Evolutionary conservation across 495 filamentous ascomycete species (phyloP), one percentile per base, ranked within the genome.

Genomic region (Talaromyces proteolyticus): DNA sequence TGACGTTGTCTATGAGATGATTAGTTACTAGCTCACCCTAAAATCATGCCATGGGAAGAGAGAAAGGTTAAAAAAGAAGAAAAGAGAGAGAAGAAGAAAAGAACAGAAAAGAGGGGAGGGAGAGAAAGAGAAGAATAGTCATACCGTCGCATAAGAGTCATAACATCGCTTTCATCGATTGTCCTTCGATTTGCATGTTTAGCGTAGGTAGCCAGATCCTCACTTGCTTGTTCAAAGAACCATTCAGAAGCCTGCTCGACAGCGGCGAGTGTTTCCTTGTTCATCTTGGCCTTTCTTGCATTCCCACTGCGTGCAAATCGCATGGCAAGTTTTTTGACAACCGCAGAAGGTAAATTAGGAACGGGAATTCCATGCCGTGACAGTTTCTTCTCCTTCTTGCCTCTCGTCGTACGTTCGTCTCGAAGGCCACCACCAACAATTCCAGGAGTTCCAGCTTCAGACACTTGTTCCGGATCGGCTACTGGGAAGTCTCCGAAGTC

Each of bases 201-300:
- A 7, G 91, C 86, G 66, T 91, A 96, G 2, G 76, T 81, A 3
- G 78, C 79, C 51, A 96, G 70, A 58, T 94, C 88, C 20, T 88
- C 87, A 49, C 86, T 78, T 12, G 84, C 72, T 63, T 95, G 91
- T 57, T 92, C 86, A 59, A 95, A 94, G 65, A 89, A 96, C 82
- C 86, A 90, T 26, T 91, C 87, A 16, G 85, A 86, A 14, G 89
- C 88, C 57, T 87, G 82, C 60, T 84, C 80, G 34, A 96, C 83
- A 20, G 81, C 82, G 16, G 78, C 75, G 46, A 95, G 69, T 1
- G 85, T 82, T 23, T 90, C 86, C 34, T 85, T 81, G 51, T 73
- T 80, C 45, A 96, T 80, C 54, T 80, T 86, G 0, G 78, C 64
- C 53, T 83, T 88, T 39, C 67, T 68, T 3, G 72, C 74, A 37